Conservation (phyloP, 192 early-diverging fungal species). For the Paraglomus brasilianum region DNA sequence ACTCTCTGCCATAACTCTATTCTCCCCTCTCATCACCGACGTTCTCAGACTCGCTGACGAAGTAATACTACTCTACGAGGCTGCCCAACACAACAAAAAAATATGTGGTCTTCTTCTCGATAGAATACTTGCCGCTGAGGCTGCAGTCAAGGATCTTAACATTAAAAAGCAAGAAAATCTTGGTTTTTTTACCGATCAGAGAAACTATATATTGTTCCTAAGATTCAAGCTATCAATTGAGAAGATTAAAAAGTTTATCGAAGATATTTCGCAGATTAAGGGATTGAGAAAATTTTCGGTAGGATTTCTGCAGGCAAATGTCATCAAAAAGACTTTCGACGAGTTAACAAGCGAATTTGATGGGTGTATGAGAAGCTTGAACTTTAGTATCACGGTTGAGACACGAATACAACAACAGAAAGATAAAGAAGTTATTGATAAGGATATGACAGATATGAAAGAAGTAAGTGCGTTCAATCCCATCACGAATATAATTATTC, state of each 20-base stretch:
- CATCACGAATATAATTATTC: background rate
- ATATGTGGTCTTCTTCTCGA: constrained; percentile 20
- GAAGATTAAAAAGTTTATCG: background rate
- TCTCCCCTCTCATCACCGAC: constrained; percentile 2
- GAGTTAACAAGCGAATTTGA: constrained; percentile 28
- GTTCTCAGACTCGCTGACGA: background rate
- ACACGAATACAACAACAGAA: background rate
- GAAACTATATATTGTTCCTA: constrained; percentile 1
- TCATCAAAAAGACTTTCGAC: constrained; percentile 1
- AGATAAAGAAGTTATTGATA: background rate
- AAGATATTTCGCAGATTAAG: background rate
- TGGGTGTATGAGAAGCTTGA: constrained; percentile 20
- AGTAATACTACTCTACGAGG: constrained; percentile 7
- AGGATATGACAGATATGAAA: constrained; percentile 1
- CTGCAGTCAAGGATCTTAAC: background rate
- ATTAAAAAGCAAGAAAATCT: background rate
- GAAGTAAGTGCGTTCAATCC: background rate
- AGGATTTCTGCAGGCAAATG: background rate
- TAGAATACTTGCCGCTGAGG: constrained; percentile 1
- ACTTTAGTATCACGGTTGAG: constrained; percentile 2
- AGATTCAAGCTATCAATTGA: background rate
- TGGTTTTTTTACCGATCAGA: background rate
- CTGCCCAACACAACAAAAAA: constrained; percentile 27
- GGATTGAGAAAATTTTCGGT: background rate
- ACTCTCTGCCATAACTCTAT: background rate